phyloP scores from a whole-genome alignment of 2,329 filamentous ascomycete species.

The Arthrinium phaeospermum region DNA sequence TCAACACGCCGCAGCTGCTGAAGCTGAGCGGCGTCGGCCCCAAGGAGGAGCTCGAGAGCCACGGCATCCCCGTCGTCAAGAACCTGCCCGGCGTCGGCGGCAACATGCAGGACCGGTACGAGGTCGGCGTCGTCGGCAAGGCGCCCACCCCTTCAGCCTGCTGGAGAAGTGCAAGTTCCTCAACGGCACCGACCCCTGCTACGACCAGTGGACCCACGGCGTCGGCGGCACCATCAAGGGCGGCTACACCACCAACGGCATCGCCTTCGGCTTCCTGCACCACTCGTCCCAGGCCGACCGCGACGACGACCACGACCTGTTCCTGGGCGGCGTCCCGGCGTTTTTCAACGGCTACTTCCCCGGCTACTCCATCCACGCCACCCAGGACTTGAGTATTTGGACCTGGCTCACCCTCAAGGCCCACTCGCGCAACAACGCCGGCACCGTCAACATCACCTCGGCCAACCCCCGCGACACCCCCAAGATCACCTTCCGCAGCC shows the following conservation, averaged over 20 bases:
- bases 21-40: slow-evolving; percentile 53
- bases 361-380: slow-evolving; percentile 53
- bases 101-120: slow-evolving; percentile 62
- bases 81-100: slow-evolving; percentile 62
- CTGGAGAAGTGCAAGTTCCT: slow-evolving; percentile 38
- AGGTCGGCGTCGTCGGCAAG: slow-evolving; percentile 50
- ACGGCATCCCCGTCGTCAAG: slow-evolving; percentile 47
- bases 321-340: slow-evolving; percentile 60
- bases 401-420: slow-evolving; percentile 57
- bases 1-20: slow-evolving; percentile 58
- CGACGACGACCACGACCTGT: slow-evolving; percentile 49
- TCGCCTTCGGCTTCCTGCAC: slow-evolving; percentile 35
- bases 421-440: slow-evolving; percentile 47
- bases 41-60: slow-evolving; percentile 41
- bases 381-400: slow-evolving; percentile 48
- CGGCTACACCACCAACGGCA: slow-evolving; percentile 36
- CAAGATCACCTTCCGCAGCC: slow-evolving; percentile 55
- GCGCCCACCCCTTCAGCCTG: slow-evolving; percentile 39
- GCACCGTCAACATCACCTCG: slow-evolving; percentile 53
- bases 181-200: slow-evolving; percentile 31
- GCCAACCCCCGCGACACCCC: slow-evolving; percentile 38
- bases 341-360: slow-evolving; percentile 64
- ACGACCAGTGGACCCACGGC: slow-evolving; percentile 28
- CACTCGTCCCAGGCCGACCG: slow-evolving; percentile 27
- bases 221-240: slow-evolving; percentile 27